These are phyloP conservation scores for Blastobotrys aristatus DNA, from an alignment of 1,139 yeast species.

Conservation along the genomic window DNA sequence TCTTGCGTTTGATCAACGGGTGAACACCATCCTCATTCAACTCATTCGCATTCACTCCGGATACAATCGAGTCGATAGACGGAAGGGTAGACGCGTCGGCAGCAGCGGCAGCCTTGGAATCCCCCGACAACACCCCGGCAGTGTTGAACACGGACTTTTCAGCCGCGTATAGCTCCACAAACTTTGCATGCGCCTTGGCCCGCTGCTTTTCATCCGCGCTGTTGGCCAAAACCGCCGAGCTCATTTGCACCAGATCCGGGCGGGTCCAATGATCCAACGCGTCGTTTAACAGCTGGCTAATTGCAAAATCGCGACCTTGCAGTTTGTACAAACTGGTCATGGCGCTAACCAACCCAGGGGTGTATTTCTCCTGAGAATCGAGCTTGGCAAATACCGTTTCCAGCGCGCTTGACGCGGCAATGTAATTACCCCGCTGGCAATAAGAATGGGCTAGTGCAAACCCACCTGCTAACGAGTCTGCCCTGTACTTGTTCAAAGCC, in stretches of 20 bases:
- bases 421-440: slow-evolving; percentile 38
- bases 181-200: slow-evolving; percentile 14
- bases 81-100: slow-evolving; percentile 19
- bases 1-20: slow-evolving; percentile 32
- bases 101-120: slow-evolving; percentile 18
- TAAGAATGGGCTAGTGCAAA: slow-evolving; percentile 44
- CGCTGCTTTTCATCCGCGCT: slow-evolving; percentile 13
- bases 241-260: slow-evolving; percentile 28
- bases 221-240: slow-evolving; percentile 18
- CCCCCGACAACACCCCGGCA: slow-evolving; percentile 26
- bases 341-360: slow-evolving; percentile 43
- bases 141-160: slow-evolving; percentile 13
- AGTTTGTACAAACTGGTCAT: slow-evolving; percentile 47
- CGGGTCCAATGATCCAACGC: slow-evolving; percentile 23
- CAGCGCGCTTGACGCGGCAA: slow-evolving; percentile 44
- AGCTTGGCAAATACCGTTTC: slow-evolving; percentile 30
- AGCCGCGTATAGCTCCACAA: slow-evolving; percentile 13
- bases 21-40: slow-evolving; percentile 39
- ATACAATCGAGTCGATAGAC: slow-evolving; percentile 34
- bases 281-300: slow-evolving; percentile 21
- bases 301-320: slow-evolving; percentile 26
- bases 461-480: slow-evolving; percentile 20
- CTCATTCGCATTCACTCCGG: slow-evolving; percentile 39
- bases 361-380: slow-evolving; percentile 25
- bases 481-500: slow-evolving; percentile 20